Conservation (phyloP, 768 basidiomycete genomes). For the Mycena venus region DNA sequence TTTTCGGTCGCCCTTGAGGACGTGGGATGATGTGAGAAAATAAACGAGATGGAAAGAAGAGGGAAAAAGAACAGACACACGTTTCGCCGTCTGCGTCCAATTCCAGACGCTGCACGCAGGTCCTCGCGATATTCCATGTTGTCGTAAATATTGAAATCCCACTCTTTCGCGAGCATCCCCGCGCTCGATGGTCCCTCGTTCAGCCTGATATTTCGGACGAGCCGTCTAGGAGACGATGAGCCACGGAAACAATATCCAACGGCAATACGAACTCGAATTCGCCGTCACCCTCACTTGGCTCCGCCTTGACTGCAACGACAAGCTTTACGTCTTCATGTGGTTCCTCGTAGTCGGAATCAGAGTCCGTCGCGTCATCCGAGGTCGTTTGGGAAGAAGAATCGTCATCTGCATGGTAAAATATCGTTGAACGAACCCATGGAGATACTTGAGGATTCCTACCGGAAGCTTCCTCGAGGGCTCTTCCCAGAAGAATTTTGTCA, state of each 20-base stretch:
- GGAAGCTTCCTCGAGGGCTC: background rate
- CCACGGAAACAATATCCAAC: too few relatives aligned
- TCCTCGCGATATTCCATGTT: conserved; percentile 79
- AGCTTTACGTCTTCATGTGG: conserved; percentile 19
- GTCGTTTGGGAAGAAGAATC: background rate
- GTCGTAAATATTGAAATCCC: conserved; percentile 82
- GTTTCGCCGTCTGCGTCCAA: conserved; percentile 69
- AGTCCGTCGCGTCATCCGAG: conserved; percentile 8
- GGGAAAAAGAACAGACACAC: conserved; percentile 42
- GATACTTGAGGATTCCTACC: background rate
- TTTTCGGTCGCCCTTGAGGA: conserved; percentile 55
- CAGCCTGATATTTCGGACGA: conserved; percentile 75
- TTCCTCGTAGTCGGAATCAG: conserved; percentile 22
- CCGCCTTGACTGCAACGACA: conserved; percentile 27
- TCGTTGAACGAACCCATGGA: background rate
- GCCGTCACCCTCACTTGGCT: conserved; percentile 58
- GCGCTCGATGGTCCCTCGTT: conserved; percentile 58
- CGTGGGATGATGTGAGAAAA: background rate
- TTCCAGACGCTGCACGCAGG: conserved; percentile 78
- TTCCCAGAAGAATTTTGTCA: conserved; percentile 8
- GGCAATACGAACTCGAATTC: conserved; percentile 74
- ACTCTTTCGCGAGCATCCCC: conserved; percentile 71
- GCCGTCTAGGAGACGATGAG: conserved; percentile 59
- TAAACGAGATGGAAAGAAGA: background rate
- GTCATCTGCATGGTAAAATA: background rate